Conservation (phyloP, 2,329 filamentous ascomycete genomes). For the Botrytis cinerea region DNA sequence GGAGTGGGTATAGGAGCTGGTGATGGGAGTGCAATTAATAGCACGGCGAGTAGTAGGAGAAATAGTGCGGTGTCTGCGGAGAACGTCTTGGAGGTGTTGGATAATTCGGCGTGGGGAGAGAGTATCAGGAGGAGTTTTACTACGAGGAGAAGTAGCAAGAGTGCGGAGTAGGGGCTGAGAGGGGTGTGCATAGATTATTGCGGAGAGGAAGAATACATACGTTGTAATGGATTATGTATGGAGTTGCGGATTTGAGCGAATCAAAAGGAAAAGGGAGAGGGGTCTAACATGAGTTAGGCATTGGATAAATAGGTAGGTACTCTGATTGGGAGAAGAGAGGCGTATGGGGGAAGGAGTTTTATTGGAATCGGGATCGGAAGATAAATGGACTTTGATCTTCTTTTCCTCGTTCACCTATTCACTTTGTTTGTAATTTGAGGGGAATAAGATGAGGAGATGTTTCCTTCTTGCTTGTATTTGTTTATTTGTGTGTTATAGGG, state of each 20-base stretch:
- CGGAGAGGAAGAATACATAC: not conserved
- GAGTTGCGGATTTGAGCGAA: not conserved
- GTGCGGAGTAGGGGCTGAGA: not conserved
- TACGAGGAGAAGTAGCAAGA: conserved; percentile 49
- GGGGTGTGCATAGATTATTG: not conserved
- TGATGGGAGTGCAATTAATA: conserved; percentile 29
- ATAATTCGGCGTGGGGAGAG: conserved; percentile 90
- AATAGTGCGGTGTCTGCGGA: conserved; percentile 71
- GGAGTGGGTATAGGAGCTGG: conserved; percentile 20
- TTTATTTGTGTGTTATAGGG: not conserved
- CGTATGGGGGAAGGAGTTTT: not conserved
- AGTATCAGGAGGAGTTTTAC: conserved; percentile 89
- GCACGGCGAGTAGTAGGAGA: conserved; percentile 56
- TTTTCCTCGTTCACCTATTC: not conserved
- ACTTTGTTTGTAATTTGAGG: not conserved
- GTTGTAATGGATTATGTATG: not conserved
- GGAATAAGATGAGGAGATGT: not conserved
- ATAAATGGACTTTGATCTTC: not conserved
- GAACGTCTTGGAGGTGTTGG: conserved; percentile 80
- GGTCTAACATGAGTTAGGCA: not conserved
- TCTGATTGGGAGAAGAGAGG: not conserved
- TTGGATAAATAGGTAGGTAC: not conserved
- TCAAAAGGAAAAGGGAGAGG: not conserved
- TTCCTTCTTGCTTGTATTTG: not conserved
- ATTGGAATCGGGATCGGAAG: not conserved